A percentile compares a stretch with the other conserved stretches of the same genome.
These are phyloP conservation scores for Aspergillus taichungensis DNA, from an alignment of 495 filamentous ascomycete species.

Conservation along the genomic window DNA sequence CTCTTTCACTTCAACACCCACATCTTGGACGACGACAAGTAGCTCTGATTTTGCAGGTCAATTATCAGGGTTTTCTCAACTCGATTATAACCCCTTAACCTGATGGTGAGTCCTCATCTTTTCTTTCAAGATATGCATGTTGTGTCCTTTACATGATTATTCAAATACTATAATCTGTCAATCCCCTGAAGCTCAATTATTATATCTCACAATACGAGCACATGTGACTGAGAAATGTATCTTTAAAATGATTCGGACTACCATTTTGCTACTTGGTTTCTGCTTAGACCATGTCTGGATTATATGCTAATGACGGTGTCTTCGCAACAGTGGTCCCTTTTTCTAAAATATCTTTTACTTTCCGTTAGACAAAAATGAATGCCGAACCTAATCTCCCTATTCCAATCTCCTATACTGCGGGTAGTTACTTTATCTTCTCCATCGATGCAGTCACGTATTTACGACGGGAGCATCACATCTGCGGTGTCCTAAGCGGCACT, in stretches of 20 bases:
- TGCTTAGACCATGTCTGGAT: slow-evolving; percentile 1
- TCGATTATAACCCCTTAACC: slow-evolving; percentile 8
- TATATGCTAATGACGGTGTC: too few relatives aligned
- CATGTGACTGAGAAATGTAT: slow-evolving; percentile 45
- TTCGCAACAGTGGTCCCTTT: slow-evolving; percentile 4
- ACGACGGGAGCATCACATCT: slow-evolving; percentile 73
- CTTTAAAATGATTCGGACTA: slow-evolving; percentile 28
- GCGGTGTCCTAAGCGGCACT: slow-evolving; percentile 76
- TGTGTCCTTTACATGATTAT: slow-evolving; percentile 55
- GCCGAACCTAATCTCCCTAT: slow-evolving; percentile 46
- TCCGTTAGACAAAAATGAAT: slow-evolving; percentile 23
- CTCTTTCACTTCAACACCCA: slow-evolving; percentile 7
- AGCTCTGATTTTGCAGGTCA: slow-evolving; percentile 31
- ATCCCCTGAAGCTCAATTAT: slow-evolving; percentile 63
- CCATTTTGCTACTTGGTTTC: slow-evolving; percentile 5
- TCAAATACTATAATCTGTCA: slow-evolving; percentile 72
- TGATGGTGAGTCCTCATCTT: slow-evolving; percentile 27
- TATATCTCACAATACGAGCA: slow-evolving; percentile 37
- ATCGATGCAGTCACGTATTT: slow-evolving; percentile 72
- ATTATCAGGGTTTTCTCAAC: slow-evolving; percentile 11
- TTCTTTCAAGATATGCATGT: not conserved
- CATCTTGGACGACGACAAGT: slow-evolving; percentile 7
- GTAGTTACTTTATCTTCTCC: slow-evolving; percentile 84
- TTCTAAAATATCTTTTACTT: not conserved
- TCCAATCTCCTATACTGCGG: slow-evolving; percentile 73